A percentile compares a stretch with the other conserved stretches of the same genome.
Evolutionary conservation across 2,329 filamentous ascomycete genomes (phyloP).

Genomic region (Scedosporium boydii): DNA sequence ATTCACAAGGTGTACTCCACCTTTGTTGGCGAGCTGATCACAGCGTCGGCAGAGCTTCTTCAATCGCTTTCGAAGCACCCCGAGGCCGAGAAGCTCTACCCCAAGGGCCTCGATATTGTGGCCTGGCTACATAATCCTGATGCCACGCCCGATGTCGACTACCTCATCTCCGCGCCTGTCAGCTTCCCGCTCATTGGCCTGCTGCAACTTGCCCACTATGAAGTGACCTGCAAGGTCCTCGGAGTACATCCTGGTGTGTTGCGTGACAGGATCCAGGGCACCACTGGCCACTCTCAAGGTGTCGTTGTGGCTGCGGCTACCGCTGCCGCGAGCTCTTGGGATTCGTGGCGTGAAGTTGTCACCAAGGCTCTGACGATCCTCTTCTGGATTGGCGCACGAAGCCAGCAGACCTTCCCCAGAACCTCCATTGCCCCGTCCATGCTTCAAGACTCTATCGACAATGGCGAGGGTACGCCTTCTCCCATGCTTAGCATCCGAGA

Average conservation of each 20-base stretch:
- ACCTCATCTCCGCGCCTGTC: conserved; percentile 87
- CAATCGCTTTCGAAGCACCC: conserved; percentile 75
- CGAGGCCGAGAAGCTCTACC: conserved; percentile 86
- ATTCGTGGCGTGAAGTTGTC: conserved; percentile 74
- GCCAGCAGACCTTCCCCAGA: conserved; percentile 92
- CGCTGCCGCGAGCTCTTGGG: conserved; percentile 85
- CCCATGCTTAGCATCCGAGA: conserved; percentile 98
- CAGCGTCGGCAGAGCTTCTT: conserved; percentile 74
- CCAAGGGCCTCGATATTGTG: conserved; percentile 93
- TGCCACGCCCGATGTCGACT: conserved; percentile 85
- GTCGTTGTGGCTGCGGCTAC: conserved; percentile 89
- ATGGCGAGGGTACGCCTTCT: conserved; percentile 89
- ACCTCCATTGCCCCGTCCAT: conserved; percentile 88
- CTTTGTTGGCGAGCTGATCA: conserved; percentile 80
- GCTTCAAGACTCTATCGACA: conserved; percentile 84
- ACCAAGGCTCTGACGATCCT: conserved; percentile 80
- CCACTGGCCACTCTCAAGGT: conserved; percentile 94
- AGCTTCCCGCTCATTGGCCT: conserved; percentile 94
- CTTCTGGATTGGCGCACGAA: conserved; percentile 97
- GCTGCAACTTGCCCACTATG: conserved; percentile 92
- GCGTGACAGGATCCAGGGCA: conserved; percentile 73
- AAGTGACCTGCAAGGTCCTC: conserved; percentile 84
- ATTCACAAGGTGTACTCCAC: conserved; percentile 85
- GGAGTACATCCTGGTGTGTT: conserved; percentile 85
- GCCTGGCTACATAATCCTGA: conserved; percentile 86